Percentiles rank a stretch among this genome's conserved stretches.
Evolutionary conservation across 371 early-diverging fungal species (phyloP).

Genomic region (Polyrhizophydium stewartii): DNA sequence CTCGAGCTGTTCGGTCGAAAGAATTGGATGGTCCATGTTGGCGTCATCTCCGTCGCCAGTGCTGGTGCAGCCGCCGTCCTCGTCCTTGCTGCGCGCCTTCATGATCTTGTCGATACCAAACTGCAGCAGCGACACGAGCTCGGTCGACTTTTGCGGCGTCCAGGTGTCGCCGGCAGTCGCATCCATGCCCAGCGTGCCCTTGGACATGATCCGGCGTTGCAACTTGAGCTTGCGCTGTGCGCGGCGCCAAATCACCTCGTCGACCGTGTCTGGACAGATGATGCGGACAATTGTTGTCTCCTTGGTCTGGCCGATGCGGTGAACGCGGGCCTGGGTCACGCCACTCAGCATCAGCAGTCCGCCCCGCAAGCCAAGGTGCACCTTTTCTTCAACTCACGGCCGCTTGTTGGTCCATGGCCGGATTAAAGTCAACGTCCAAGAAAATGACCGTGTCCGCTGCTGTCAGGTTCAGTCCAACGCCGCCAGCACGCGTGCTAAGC

Average conservation of each 20-base stretch:
- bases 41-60: too few relatives aligned
- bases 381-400: slow-evolving; percentile 1
- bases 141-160: neutral
- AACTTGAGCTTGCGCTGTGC: neutral
- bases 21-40: too few relatives aligned
- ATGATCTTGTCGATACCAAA: neutral
- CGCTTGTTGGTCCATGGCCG: slow-evolving; percentile 93
- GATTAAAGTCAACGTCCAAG: slow-evolving; percentile 99
- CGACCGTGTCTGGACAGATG: neutral
- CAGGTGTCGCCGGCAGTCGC: neutral
- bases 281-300: slow-evolving; percentile 22
- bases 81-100: too few relatives aligned
- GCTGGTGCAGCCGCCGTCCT: too few relatives aligned
- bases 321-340: slow-evolving; percentile 61
- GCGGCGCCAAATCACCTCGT: neutral
- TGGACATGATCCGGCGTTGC: neutral
- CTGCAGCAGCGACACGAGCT: neutral
- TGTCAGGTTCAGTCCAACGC: slow-evolving; percentile 97
- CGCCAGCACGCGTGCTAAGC: slow-evolving; percentile 98
- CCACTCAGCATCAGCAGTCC: neutral
- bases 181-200: neutral
- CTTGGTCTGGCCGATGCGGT: slow-evolving; percentile 93
- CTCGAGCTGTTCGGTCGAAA: neutral
- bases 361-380: too few relatives aligned
- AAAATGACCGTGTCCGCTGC: slow-evolving; percentile 99